Evolutionary conservation across 2,329 filamentous ascomycete genomes (phyloP), one percentile per base, ranked within the genome.

Genomic region (Decorospora gaudefroyi): DNA sequence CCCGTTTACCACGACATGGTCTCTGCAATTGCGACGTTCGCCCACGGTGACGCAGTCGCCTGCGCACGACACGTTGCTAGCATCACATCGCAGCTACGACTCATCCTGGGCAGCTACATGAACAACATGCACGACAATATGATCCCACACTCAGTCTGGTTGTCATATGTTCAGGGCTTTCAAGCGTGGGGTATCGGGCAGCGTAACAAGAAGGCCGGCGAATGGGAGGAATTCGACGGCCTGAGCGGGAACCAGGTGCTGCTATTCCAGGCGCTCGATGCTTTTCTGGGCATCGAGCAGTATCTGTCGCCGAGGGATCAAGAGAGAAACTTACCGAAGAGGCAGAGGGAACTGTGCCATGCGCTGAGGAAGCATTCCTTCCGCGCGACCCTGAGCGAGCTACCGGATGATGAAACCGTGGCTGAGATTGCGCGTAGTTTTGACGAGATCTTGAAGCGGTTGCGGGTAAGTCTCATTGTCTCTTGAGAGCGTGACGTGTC

Each of bases 221-320:
- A 39, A 12, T 45, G 30, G 29, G 35, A 38, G 9, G 29, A 23
- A 17, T 45, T 23, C 11, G 42, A 45, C 18, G 42, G 42, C 1
- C 34, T 45, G 1, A 27, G 32, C 9, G 42, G 42, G 7, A 45
- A 39, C n/a, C 42, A 45, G 9, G 18, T 39, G 10, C 23, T 40
- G 19, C 16, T 38, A 1, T 45, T 39, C 25, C 34, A 33, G 35
- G 42, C 30, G 23, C 18, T 45, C 5, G 42, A 45, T 21, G 42
- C 42, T 8, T 39, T 45, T 30, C 18, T 45, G n/a, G 42, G 42
- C 16, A 39, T 45, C 6, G 35, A 45, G 6, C 34, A 32, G 18
- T 45, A 45, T 29, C 34, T 45, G 4, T 31, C 29, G 5, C n/a
- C 6, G 17, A 32, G 23, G 18, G 35, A 45, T 9, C 28, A 28